Base-by-base conservation (phyloP, 305 asterid species). In the Andrographis paniculata region DNA sequence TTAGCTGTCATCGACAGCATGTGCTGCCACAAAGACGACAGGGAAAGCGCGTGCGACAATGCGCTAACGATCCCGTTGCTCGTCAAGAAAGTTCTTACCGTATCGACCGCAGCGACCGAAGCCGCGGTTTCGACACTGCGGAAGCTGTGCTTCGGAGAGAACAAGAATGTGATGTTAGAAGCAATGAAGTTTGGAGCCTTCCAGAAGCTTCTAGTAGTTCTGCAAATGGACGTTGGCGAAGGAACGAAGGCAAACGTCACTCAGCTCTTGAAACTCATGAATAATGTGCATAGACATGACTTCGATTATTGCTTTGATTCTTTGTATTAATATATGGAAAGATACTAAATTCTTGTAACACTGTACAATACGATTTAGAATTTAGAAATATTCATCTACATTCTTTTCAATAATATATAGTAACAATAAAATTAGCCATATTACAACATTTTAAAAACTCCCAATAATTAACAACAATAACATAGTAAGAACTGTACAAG, bases 121-220 rank as follows among this genome's bases (percentile, higher is more conserved):
- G 56, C 64, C 10, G 66, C 67, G 1, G 57, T 79, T 35, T 79
- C 95, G 19, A 66, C 61, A 9, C 56, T 88, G 17, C 79, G 85
- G 94, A 88, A 76, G 63, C 57, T 69, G 2, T 52, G 82, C 50
- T 72, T 58, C 27, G 76, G 65, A 6, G 77, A 55, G 14, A 48
- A 56, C n/a, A 61, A 62, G 31, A 78, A 45, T 35, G 66, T 65
- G 4, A 36, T 74, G 43, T 56, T 67, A 30, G 94, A 82, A 58
- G 94, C 84, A 23, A 62, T 80, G 60, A 69, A 76, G 49, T 59
- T 69, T 5, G 97, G 97, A 35, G 91, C 69, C n/a, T 89, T 80
- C 42, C 94, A 82, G 61, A 88, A 88, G 76, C 72, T 88, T 6
- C 28, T 89, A 69, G 77, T 89, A 37, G 82, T 76, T 38, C 62